Evolutionary conservation across 768 basidiomycete species (phyloP).

Genomic region (Dentipellis sp.): DNA sequence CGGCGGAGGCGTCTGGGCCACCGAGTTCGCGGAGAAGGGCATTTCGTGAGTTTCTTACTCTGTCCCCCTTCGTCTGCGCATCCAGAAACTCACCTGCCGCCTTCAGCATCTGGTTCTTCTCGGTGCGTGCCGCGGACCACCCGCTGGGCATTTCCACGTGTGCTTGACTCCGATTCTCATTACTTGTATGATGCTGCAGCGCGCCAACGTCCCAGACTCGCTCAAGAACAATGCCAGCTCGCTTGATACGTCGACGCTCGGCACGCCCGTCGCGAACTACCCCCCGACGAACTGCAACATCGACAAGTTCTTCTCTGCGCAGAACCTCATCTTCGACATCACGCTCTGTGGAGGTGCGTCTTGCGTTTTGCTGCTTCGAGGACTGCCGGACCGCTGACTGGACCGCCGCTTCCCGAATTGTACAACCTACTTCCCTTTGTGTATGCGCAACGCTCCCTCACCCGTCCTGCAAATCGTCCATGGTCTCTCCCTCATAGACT

Average conservation of each 20-base stretch:
- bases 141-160: background rate
- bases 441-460: too few relatives aligned
- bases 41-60: slow-evolving; percentile 41
- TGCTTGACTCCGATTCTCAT: background rate
- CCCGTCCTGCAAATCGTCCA: background rate
- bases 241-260: slow-evolving; percentile 47
- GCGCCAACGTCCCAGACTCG: slow-evolving; percentile 36
- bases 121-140: slow-evolving; percentile 22
- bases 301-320: slow-evolving; percentile 45
- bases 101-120: slow-evolving; percentile 55
- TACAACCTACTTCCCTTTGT: too few relatives aligned
- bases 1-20: slow-evolving; percentile 69
- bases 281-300: slow-evolving; percentile 46
- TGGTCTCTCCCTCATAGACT: background rate
- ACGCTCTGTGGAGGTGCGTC: slow-evolving; percentile 55
- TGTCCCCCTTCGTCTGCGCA: background rate
- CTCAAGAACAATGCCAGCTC: slow-evolving; percentile 40
- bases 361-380: slow-evolving; percentile 15
- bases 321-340: slow-evolving; percentile 66
- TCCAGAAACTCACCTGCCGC: background rate
- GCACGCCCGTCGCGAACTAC: slow-evolving; percentile 65
- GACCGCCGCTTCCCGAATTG: too few relatives aligned
- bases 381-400: too few relatives aligned
- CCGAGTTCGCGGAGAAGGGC: slow-evolving; percentile 57
- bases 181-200: slow-evolving; percentile 16